Conservation (phyloP, 768 basidiomycete species). For the Termitomyces sp. region DNA sequence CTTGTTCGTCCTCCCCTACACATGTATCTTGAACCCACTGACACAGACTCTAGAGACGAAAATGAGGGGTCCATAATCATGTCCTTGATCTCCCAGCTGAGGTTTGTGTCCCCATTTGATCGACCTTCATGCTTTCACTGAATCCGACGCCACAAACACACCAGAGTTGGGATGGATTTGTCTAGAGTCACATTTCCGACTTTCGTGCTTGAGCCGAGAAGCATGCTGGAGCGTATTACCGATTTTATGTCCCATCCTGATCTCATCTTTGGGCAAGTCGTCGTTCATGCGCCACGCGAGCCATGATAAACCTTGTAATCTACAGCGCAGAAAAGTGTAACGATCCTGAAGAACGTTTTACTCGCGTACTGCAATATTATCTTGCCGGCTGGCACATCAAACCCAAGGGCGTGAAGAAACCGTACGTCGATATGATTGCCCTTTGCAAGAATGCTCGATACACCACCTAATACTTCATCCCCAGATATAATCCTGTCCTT, state of each 20-base stretch:
- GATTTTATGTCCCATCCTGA: conserved; percentile 99
- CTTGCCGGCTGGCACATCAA: conserved; percentile 99
- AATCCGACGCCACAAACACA: not conserved
- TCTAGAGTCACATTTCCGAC: conserved; percentile 91
- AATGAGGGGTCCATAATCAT: conserved; percentile 89
- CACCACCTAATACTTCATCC: conserved; percentile 3
- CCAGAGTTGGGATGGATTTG: conserved; percentile 94
- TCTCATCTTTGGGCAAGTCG: conserved; percentile 86
- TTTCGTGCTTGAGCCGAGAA: conserved; percentile 95
- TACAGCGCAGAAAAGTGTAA: conserved; percentile 74
- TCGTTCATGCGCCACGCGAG: conserved; percentile 2
- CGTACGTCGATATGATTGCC: conserved; percentile 49
- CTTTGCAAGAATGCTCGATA: conserved; percentile 6
- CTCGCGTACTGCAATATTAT: conserved; percentile 90
- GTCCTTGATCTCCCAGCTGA: conserved; percentile 85
- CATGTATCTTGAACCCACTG: conserved; percentile 33
- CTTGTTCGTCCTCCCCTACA: conserved; percentile 54
- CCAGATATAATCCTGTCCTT: conserved; percentile 92
- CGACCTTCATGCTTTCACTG: conserved; percentile 3
- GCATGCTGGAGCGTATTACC: conserved; percentile 97
- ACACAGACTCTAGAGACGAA: conserved; percentile 68
- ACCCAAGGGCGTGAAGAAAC: conserved; percentile 99
- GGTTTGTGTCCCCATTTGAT: conserved; percentile 41
- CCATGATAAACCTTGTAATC: conserved; percentile 1
- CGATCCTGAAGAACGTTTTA: conserved; percentile 87